phyloP scores from a whole-genome alignment of 2,329 filamentous ascomycete genomes.

The Ascomycota sp. region DNA sequence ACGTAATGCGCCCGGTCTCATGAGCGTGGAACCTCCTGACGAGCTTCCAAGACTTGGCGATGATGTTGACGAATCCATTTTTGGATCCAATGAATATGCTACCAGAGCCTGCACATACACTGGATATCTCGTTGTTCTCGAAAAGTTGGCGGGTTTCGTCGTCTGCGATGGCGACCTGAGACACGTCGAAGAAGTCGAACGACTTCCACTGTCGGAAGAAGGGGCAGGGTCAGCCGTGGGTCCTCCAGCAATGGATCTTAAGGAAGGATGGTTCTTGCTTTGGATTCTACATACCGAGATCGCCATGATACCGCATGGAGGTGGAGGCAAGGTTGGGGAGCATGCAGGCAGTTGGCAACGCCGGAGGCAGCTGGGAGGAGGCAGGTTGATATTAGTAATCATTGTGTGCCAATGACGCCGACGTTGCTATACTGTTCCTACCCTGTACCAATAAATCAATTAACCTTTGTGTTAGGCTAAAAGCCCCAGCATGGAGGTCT shows the following conservation, averaged over 20 bases:
- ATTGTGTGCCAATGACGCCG: too few relatives aligned
- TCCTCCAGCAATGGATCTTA: neutral
- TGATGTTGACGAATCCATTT: slow-evolving; percentile 71
- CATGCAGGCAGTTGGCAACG: too few relatives aligned
- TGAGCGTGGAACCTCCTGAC: slow-evolving; percentile 74
- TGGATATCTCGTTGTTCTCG: slow-evolving; percentile 66
- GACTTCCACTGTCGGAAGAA: slow-evolving; percentile 61
- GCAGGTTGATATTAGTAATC: too few relatives aligned
- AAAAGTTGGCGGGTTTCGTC: slow-evolving; percentile 61
- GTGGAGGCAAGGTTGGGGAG: neutral
- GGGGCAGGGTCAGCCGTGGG: too few relatives aligned
- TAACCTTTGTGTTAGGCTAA: too few relatives aligned
- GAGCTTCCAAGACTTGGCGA: slow-evolving; percentile 74
- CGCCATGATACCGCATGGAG: slow-evolving; percentile 7
- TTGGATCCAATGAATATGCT: slow-evolving; percentile 76
- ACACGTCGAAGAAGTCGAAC: slow-evolving; percentile 98
- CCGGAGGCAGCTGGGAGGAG: too few relatives aligned
- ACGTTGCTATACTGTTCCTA: too few relatives aligned
- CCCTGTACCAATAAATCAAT: too few relatives aligned
- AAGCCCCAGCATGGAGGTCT: too few relatives aligned
- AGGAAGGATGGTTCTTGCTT: neutral
- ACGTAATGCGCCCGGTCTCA: slow-evolving; percentile 59
- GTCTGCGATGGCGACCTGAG: slow-evolving; percentile 59
- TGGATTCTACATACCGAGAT: slow-evolving; percentile 5
- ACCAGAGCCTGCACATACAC: slow-evolving; percentile 68